These are phyloP conservation scores for Nicotiana sylvestris DNA, from an alignment of 257 asterid species.

Conservation along the genomic window DNA sequence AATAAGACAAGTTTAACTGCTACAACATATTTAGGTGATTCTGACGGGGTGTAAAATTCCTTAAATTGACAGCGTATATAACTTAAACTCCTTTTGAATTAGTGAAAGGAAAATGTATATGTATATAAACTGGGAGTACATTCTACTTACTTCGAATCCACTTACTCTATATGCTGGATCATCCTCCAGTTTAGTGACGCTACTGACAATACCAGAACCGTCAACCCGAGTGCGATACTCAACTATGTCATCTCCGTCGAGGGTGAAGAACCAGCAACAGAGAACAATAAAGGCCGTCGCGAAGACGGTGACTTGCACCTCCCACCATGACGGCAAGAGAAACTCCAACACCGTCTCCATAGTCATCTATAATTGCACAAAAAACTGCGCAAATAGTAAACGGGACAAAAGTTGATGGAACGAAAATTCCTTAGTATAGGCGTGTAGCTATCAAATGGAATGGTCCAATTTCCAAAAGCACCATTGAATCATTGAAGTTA, in stretches of 20 bases:
- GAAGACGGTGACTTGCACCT: slow-evolving; percentile 66
- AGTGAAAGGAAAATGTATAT: not conserved
- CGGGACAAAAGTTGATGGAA: not conserved
- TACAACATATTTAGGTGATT: too few relatives aligned
- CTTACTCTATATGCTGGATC: not conserved
- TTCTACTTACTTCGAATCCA: not conserved
- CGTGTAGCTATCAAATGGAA: not conserved
- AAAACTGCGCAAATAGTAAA: not conserved
- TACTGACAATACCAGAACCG: slow-evolving; percentile 28
- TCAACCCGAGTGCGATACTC: slow-evolving; percentile 33
- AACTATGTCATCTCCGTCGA: slow-evolving; percentile 29
- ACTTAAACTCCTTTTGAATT: not conserved
- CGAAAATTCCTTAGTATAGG: not conserved
- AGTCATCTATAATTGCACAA: slow-evolving; percentile 22
- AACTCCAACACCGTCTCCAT: slow-evolving; percentile 44
- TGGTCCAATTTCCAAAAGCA: not conserved
- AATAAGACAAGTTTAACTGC: too few relatives aligned
- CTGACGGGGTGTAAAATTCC: too few relatives aligned
- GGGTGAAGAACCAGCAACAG: slow-evolving; percentile 52
- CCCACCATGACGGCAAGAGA: slow-evolving; percentile 84
- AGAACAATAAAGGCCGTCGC: slow-evolving; percentile 59
- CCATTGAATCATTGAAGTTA: not conserved
- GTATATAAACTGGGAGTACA: too few relatives aligned
- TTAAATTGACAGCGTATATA: too few relatives aligned
- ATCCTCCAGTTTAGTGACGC: slow-evolving; percentile 16